A percentile compares a stretch with the other conserved stretches of the same genome.
Evolutionary conservation across 1,284 basidiomycete species (phyloP).

Genomic region (Moesziomyces antarcticus): DNA sequence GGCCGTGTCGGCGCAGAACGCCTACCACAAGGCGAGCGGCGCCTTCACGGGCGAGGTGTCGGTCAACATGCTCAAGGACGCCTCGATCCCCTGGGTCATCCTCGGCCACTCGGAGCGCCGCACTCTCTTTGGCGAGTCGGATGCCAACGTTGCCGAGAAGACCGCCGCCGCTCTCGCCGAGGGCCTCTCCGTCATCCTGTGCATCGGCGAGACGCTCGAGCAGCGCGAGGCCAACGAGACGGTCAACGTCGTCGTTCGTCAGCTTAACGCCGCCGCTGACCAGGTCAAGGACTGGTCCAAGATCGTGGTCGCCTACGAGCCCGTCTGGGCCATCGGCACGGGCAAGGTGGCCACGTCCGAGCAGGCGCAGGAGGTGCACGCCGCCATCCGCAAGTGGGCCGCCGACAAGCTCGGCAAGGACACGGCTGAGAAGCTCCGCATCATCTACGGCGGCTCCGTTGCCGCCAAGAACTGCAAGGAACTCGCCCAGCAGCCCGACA

Average conservation of each 20-base stretch:
- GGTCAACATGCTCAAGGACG: conserved; percentile 80
- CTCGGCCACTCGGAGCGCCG: conserved; percentile 98
- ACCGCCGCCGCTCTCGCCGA: conserved; percentile 78
- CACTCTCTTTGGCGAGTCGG: conserved; percentile 88
- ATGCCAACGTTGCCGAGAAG: conserved; percentile 85
- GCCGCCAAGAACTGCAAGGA: conserved; percentile 87
- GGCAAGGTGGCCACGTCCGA: conserved; percentile 89
- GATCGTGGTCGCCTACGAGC: conserved; percentile 85
- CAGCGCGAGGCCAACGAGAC: conserved; percentile 87
- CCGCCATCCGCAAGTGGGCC: conserved; percentile 83
- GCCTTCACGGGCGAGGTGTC: conserved; percentile 81
- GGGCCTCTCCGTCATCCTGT: conserved; percentile 88
- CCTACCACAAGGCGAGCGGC: conserved; percentile 83
- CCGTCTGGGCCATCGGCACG: conserved; percentile 97
- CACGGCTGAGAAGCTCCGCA: conserved; percentile 81
- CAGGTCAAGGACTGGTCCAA: conserved; percentile 83
- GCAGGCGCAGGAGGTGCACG: conserved; percentile 93
- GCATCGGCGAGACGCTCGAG: conserved; percentile 91
- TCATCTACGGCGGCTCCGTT: conserved; percentile 97
- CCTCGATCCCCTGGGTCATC: conserved; percentile 89
- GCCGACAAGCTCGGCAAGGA: conserved; percentile 75
- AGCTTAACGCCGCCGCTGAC: conserved; percentile 81
- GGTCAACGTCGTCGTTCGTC: conserved; percentile 80
- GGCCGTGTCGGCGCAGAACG: conserved; percentile 87
- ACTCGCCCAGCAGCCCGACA: conserved; percentile 75